Percentiles rank a stretch among this genome's conserved stretches.
Evolutionary conservation across 2,329 filamentous ascomycete genomes (phyloP).

Genomic region (Thielaviopsis euricoi): DNA sequence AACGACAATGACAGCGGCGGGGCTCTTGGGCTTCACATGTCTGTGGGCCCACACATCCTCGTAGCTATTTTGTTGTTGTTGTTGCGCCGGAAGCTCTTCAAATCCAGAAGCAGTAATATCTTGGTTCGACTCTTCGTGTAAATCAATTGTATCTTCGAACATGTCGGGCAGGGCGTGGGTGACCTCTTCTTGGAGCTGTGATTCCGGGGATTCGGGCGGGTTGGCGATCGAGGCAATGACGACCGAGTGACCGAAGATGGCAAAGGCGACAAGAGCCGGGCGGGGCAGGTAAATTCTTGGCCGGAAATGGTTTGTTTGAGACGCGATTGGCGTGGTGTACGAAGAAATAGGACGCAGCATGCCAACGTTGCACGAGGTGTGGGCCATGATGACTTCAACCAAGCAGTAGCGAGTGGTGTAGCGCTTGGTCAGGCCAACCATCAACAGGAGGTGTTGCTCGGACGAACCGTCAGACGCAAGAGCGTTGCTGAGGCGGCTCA

Average conservation of each 20-base stretch:
- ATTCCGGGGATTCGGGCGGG: constrained; percentile 53
- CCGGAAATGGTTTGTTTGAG: constrained; percentile 20
- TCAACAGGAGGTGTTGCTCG: constrained; percentile 41
- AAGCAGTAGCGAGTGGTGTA: constrained; percentile 50
- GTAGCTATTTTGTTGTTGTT: constrained; percentile 18
- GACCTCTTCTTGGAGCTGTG: constrained; percentile 51
- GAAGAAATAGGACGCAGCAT: constrained; percentile 53
- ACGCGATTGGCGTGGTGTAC: constrained; percentile 35
- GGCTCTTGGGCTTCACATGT: constrained; percentile 41
- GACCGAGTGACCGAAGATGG: constrained; percentile 64
- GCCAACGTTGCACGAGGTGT: constrained; percentile 37
- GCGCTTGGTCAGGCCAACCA: constrained; percentile 39
- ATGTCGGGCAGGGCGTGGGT: constrained; percentile 44
- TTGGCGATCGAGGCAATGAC: constrained; percentile 59
- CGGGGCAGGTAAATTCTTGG: constrained; percentile 63
- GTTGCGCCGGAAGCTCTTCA: constrained; percentile 29
- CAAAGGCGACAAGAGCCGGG: constrained; percentile 63
- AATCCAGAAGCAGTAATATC: constrained; percentile 48
- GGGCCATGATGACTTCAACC: constrained; percentile 50
- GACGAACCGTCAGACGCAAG: constrained; percentile 32
- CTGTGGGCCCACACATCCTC: constrained; percentile 35
- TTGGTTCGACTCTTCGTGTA: constrained; percentile 47
- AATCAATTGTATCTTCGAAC: constrained; percentile 77
- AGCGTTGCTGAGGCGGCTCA: constrained; percentile 34
- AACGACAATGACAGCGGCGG: constrained; percentile 43